Conservation (phyloP, 2,329 filamentous ascomycete genomes). For the Scedosporium dehoogii region DNA sequence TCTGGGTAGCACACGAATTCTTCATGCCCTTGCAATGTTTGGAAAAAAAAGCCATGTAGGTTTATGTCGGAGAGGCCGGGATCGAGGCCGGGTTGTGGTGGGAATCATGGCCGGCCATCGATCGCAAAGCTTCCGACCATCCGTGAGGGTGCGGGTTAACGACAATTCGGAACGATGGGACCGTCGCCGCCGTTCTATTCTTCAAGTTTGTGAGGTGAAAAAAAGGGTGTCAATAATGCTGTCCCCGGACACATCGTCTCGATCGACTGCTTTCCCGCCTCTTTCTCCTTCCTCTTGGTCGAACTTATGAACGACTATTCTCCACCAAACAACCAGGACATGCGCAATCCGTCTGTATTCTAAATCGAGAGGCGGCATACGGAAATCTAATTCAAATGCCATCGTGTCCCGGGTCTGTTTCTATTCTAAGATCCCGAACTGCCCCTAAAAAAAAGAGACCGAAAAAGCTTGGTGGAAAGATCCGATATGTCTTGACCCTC, state of each 20-base stretch:
- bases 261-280: not conserved
- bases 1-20: not conserved
- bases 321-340: not conserved
- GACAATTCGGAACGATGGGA: too few species aligned
- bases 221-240: too few species aligned
- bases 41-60: not conserved
- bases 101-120: too few species aligned
- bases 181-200: too few species aligned
- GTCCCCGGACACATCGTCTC: too few species aligned
- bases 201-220: too few species aligned
- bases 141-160: too few species aligned
- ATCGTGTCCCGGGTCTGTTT: not conserved
- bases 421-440: not conserved
- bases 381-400: not conserved
- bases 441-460: not conserved
- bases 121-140: too few species aligned
- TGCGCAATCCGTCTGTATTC: not conserved
- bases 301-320: not conserved
- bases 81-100: too few species aligned
- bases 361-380: not conserved
- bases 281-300: too few species aligned
- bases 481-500: not conserved
- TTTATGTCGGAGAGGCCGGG: not conserved
- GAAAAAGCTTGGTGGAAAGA: not conserved
- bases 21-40: not conserved